phyloP scores from a whole-genome alignment of 495 filamentous ascomycete genomes.

The Xylaria nigripes region DNA sequence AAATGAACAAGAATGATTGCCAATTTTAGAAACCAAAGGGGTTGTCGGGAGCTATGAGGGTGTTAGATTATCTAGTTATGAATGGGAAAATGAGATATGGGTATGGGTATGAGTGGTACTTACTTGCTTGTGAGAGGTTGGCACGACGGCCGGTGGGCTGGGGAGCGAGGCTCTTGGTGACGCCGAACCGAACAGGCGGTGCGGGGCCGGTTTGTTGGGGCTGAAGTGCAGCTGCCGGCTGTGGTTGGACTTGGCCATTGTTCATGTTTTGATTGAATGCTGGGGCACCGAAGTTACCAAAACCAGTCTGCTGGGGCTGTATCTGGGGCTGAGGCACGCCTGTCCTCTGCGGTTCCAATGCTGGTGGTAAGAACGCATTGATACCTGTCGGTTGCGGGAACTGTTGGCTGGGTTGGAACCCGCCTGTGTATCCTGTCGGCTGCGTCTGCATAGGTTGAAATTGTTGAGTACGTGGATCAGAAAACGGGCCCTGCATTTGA shows the following conservation, averaged over 20 bases:
- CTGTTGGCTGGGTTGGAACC: slow-evolving; percentile 36
- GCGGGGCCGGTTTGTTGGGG: slow-evolving; percentile 93
- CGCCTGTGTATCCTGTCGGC: slow-evolving; percentile 58
- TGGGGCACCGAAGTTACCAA: slow-evolving; percentile 46
- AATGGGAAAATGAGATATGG: slow-evolving; percentile 6
- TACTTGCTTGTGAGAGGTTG: slow-evolving; percentile 90
- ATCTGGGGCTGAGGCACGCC: slow-evolving; percentile 37
- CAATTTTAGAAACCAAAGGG: slow-evolving; percentile 74
- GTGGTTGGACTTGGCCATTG: slow-evolving; percentile 37
- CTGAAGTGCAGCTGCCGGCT: slow-evolving; percentile 48
- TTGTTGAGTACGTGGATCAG: slow-evolving; percentile 48
- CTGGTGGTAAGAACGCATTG: slow-evolving; percentile 50
- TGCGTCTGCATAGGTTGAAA: slow-evolving; percentile 58
- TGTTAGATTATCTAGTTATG: slow-evolving; percentile 10
- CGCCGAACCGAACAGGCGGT: slow-evolving; percentile 82
- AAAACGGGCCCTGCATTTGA: slow-evolving; percentile 33
- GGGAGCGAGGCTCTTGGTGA: slow-evolving; percentile 71
- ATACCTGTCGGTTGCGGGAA: slow-evolving; percentile 41
- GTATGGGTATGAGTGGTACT: slow-evolving; percentile 37
- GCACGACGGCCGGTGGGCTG: slow-evolving; percentile 87
- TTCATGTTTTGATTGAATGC: slow-evolving; percentile 29
- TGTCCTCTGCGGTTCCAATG: slow-evolving; percentile 48
- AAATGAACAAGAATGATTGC: neutral
- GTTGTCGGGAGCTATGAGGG: slow-evolving; percentile 66
- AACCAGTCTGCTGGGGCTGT: slow-evolving; percentile 40